phyloP scores from a whole-genome alignment of 1,284 basidiomycete species.

The Athelia sp. region DNA sequence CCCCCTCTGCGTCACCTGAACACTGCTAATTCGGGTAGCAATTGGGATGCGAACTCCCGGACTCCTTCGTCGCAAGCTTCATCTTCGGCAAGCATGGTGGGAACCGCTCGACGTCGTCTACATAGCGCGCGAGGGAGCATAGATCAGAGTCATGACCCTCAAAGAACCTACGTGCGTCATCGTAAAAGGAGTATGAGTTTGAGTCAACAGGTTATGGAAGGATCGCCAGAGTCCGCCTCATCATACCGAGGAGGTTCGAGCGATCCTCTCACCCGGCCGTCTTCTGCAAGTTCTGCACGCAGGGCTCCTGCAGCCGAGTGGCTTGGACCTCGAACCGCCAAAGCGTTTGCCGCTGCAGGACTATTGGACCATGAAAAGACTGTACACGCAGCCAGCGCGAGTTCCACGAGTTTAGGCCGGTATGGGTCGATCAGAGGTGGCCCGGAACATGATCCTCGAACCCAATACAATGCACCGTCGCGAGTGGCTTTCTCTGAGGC shows the following conservation, averaged over 20 bases:
- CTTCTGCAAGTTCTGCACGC: constrained; percentile 13
- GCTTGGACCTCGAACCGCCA: constrained; percentile 63
- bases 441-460: constrained; percentile 27
- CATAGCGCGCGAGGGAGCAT: constrained; percentile 28
- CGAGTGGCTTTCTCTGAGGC: constrained; percentile 40
- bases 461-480: constrained; percentile 31
- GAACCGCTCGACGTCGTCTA: constrained; percentile 10
- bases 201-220: constrained; percentile 28
- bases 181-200: constrained; percentile 65
- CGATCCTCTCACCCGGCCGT: not conserved
- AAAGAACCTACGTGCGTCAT: constrained; percentile 24
- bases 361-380: constrained; percentile 41
- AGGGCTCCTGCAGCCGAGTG: constrained; percentile 43
- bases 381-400: constrained; percentile 5
- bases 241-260: not conserved
- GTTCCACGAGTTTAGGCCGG: constrained; percentile 8
- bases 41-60: constrained; percentile 15
- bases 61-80: constrained; percentile 27
- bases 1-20: constrained; percentile 15
- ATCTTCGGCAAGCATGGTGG: constrained; percentile 22
- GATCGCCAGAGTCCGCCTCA: not conserved
- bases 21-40: constrained; percentile 6
- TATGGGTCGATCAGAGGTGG: constrained; percentile 24
- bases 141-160: constrained; percentile 25
- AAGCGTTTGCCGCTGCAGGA: constrained; percentile 67